Base-by-base conservation (phyloP, 306 rosid species). In the Cicer judaicum region DNA sequence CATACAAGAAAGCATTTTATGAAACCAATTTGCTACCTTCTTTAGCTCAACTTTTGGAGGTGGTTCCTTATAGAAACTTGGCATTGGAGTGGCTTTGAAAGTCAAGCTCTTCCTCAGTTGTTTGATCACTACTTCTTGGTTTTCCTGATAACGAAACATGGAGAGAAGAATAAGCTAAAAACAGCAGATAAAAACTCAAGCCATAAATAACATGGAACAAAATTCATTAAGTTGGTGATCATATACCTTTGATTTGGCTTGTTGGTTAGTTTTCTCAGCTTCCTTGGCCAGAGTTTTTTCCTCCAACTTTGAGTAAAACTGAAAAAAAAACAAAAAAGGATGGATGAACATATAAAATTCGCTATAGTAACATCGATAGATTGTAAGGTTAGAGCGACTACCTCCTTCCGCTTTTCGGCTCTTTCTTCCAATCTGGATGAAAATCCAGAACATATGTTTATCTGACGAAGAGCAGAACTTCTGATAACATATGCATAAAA, bases 391-490 rank as follows among this genome's bases (percentile, higher is more conserved):
- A 36, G 16, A 57, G 73, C 18, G 61, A 72, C 56, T 50, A 95
- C 99, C 99, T 95, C 97, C 82, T 90, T 95, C 76, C 99, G 77
- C 78, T 92, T 95, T 69, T 93, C 99, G 19, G 97, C 99, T 56
- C 99, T 91, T 84, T 92, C 97, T 62, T 90, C 98, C 93, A 89
- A 81, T 84, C 96, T 83, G 83, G 73, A 95, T 79, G 96, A 85
- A 84, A 92, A 92, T 47, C 91, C 91, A 41, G 81, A 69, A 78
- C 80, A 82, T 46, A 75, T 88, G 87, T 78, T 83, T 85, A 85
- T 86, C 67, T 79, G 85, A 55, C 74, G 46, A 40, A 84, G 79
- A 72, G 80, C 74, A 43, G 70, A 64, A 64, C 91, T 87, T 81
- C 95, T 90, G 88, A 47, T 70, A 68, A 42, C 75, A 73, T 34